These are phyloP conservation scores for Cerioporus squamosus DNA, from an alignment of 1,284 basidiomycete species.

Conservation along the genomic window DNA sequence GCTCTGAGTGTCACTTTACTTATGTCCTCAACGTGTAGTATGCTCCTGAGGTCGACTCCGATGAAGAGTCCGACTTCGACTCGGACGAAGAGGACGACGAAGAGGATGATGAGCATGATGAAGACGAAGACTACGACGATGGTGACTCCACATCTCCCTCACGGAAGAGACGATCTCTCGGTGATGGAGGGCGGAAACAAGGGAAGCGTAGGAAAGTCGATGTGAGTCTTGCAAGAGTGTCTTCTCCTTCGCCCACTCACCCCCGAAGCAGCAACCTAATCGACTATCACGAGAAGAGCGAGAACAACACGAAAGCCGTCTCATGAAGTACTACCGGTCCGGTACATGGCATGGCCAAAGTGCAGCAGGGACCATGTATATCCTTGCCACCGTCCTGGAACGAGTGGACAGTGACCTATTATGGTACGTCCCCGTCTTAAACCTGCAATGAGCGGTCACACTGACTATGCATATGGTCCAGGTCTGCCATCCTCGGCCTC, in stretches of 20 bases:
- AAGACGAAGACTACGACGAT: slow-evolving; percentile 47
- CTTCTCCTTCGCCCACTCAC: slow-evolving; percentile 3
- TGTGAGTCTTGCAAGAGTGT: slow-evolving; percentile 37
- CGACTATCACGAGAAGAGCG: slow-evolving; percentile 75
- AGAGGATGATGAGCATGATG: slow-evolving; percentile 47
- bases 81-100: slow-evolving; percentile 35
- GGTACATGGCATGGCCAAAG: slow-evolving; percentile 93
- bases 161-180: slow-evolving; percentile 61
- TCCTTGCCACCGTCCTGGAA: slow-evolving; percentile 88
- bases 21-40: slow-evolving; percentile 49
- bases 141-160: slow-evolving; percentile 36
- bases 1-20: not conserved
- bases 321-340: slow-evolving; percentile 84
- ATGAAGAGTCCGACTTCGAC: slow-evolving; percentile 58
- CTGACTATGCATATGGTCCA: slow-evolving; percentile 34
- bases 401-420: slow-evolving; percentile 92
- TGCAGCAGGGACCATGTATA: slow-evolving; percentile 87
- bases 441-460: not conserved
- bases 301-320: slow-evolving; percentile 58
- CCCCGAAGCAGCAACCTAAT: slow-evolving; percentile 34
- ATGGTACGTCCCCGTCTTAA: slow-evolving; percentile 60
- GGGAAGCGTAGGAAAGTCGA: slow-evolving; percentile 57
- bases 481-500: slow-evolving; percentile 93
- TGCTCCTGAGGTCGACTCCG: slow-evolving; percentile 74
- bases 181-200: slow-evolving; percentile 42